These are phyloP conservation scores for Hypomyces rosellus DNA, from an alignment of 2,329 filamentous ascomycete genomes.

Conservation along the genomic window DNA sequence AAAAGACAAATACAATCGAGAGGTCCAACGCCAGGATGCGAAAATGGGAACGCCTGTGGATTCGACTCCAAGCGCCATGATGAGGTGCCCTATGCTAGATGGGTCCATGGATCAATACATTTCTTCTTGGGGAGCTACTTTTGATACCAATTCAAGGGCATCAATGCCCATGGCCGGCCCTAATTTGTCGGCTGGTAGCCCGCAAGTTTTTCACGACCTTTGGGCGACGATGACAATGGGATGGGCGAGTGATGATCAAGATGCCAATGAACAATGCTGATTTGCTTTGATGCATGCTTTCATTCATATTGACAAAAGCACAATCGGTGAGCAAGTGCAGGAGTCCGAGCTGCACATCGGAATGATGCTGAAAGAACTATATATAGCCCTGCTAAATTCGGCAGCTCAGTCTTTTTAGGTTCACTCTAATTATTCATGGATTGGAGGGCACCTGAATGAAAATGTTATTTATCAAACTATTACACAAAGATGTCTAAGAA, in stretches of 20 bases:
- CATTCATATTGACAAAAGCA: too few species aligned
- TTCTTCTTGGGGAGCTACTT: conserved; percentile 37
- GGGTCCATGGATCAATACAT: conserved; percentile 42
- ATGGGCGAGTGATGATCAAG: conserved; percentile 28
- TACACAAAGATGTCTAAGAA: too few species aligned
- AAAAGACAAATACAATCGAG: conserved; percentile 38
- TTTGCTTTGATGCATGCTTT: too few species aligned
- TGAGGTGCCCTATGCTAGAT: conserved; percentile 46
- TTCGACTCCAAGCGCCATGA: conserved; percentile 20
- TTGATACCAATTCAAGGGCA: conserved; percentile 14
- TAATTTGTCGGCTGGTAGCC: conserved; percentile 13
- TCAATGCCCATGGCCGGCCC: conserved; percentile 11
- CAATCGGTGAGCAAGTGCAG: too few species aligned
- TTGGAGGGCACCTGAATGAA: too few species aligned
- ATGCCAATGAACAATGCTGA: too few species aligned
- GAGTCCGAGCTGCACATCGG: too few species aligned
- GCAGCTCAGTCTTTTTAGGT: too few species aligned
- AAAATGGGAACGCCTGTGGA: background rate
- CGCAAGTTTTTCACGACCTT: conserved; percentile 33
- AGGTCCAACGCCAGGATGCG: conserved; percentile 13
- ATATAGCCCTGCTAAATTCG: too few species aligned
- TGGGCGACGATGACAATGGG: conserved; percentile 45
- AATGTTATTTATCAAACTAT: too few species aligned
- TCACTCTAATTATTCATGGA: too few species aligned
- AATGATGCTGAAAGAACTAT: too few species aligned